Percentiles rank a stretch among this genome's conserved stretches.
Evolutionary conservation across 2,329 filamentous ascomycete genomes (phyloP).

Genomic region (Davidsoniella australis): DNA sequence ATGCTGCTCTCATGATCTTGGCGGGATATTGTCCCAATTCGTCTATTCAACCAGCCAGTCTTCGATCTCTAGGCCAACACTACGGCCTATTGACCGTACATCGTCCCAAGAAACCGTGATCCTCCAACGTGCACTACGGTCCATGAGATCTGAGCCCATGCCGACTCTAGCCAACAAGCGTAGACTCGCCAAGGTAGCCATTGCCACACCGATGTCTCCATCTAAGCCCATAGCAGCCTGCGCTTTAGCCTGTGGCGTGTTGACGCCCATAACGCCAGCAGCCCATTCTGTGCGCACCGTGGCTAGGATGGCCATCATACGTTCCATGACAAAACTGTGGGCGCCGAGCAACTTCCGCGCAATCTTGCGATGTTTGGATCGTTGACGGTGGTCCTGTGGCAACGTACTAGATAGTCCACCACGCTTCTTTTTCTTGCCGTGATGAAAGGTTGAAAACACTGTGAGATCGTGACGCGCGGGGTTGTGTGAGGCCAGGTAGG

Average conservation of each 20-base stretch:
- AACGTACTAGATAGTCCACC: constrained; percentile 27
- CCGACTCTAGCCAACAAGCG: constrained; percentile 51
- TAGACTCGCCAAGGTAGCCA: constrained; percentile 58
- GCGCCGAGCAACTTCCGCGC: constrained; percentile 61
- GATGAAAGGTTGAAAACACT: constrained; percentile 57
- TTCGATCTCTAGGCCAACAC: constrained; percentile 60
- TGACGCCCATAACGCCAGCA: constrained; percentile 16
- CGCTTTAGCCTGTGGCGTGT: constrained; percentile 18
- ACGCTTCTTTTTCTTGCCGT: constrained; percentile 32
- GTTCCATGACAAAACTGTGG: constrained; percentile 59
- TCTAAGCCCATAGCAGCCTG: constrained; percentile 24
- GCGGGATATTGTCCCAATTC: neutral
- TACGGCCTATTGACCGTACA: constrained; percentile 50
- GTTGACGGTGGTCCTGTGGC: constrained; percentile 16
- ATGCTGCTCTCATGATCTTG: neutral
- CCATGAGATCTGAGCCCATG: constrained; percentile 43
- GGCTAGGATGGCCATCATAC: constrained; percentile 61
- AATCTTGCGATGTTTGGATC: constrained; percentile 49
- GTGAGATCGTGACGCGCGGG: constrained; percentile 53
- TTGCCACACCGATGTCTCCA: constrained; percentile 42
- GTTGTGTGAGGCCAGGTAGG: constrained; percentile 72
- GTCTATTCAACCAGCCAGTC: constrained; percentile 54
- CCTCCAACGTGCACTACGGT: constrained; percentile 56
- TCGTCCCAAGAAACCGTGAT: constrained; percentile 69
- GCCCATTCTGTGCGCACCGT: constrained; percentile 44